A percentile compares a stretch with the other conserved stretches of the same genome.
Evolutionary conservation across 805 yeast genomes (phyloP).

Genomic region (Saturnispora mendoncae): DNA sequence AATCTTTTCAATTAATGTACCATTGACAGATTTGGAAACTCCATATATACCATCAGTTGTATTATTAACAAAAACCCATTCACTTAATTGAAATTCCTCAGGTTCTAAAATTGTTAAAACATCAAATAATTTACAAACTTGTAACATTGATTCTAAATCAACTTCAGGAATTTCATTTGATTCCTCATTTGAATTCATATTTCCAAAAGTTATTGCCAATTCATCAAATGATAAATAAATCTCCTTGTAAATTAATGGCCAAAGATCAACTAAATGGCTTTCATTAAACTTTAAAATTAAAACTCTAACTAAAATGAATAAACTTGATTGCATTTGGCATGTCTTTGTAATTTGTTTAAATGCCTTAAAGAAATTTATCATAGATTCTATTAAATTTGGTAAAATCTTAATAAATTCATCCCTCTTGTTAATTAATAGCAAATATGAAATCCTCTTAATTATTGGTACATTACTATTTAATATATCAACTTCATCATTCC

Average conservation of each 20-base stretch:
- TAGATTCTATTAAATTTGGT: constrained; percentile 34
- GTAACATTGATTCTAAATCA: constrained; percentile 37
- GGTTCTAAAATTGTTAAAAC: constrained; percentile 54
- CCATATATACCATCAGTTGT: constrained; percentile 29
- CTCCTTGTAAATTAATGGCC: constrained; percentile 61
- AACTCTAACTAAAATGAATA: constrained; percentile 55
- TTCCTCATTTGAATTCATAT: constrained; percentile 5
- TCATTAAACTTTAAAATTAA: constrained; percentile 54
- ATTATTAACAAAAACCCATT: constrained; percentile 81
- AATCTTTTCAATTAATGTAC: constrained; percentile 30
- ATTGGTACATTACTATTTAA: constrained; percentile 25
- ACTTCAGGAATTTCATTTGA: constrained; percentile 13
- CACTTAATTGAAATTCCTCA: constrained; percentile 70
- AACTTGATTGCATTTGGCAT: constrained; percentile 31
- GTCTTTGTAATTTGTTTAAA: constrained; percentile 21
- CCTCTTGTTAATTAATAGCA: constrained; percentile 52
- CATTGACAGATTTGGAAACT: constrained; percentile 13
- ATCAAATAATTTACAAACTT: constrained; percentile 74
- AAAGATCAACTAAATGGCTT: constrained; percentile 54
- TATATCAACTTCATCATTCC: constrained; percentile 28
- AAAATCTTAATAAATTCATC: constrained; percentile 47
- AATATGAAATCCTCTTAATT: constrained; percentile 55
- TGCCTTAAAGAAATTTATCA: constrained; percentile 24
- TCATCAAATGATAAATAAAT: constrained; percentile 44
- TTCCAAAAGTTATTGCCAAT: constrained; percentile 21